Evolutionary conservation across 2,329 filamentous ascomycete genomes (phyloP).

Genomic region (Fusarium gaditjirri): DNA sequence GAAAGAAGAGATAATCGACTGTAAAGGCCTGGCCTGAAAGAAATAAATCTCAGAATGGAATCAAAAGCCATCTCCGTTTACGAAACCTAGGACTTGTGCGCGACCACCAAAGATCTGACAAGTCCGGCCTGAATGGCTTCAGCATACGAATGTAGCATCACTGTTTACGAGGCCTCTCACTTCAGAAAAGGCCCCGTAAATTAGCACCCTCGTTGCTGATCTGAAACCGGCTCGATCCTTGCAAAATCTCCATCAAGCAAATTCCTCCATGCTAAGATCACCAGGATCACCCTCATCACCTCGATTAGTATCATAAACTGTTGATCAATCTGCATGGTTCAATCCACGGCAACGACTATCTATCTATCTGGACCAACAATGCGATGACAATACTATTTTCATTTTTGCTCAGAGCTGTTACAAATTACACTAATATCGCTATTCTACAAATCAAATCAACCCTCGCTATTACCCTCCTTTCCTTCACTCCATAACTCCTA

Average conservation of each 20-base stretch:
- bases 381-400: background rate
- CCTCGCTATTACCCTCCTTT: conserved; percentile 29
- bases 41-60: background rate
- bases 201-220: conserved; percentile 12
- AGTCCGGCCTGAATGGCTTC: background rate
- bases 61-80: background rate
- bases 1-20: background rate
- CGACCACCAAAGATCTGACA: background rate
- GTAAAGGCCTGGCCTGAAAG: background rate
- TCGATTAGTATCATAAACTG: background rate
- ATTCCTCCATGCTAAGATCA: background rate
- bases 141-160: background rate
- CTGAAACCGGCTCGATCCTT: conserved; percentile 32
- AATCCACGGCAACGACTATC: background rate
- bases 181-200: background rate
- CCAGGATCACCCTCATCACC: conserved; percentile 3
- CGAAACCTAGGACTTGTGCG: background rate
- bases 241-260: conserved; percentile 16
- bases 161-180: background rate
- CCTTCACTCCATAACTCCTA: conserved; percentile 15
- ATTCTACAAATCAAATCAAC: conserved; percentile 25
- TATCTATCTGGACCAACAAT: background rate
- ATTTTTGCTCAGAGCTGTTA: conserved; percentile 22
- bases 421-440: conserved; percentile 35
- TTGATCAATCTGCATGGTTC: background rate